Evolutionary conservation across 345 rosid genomes (phyloP).

Genomic region (Camelina neglecta): DNA sequence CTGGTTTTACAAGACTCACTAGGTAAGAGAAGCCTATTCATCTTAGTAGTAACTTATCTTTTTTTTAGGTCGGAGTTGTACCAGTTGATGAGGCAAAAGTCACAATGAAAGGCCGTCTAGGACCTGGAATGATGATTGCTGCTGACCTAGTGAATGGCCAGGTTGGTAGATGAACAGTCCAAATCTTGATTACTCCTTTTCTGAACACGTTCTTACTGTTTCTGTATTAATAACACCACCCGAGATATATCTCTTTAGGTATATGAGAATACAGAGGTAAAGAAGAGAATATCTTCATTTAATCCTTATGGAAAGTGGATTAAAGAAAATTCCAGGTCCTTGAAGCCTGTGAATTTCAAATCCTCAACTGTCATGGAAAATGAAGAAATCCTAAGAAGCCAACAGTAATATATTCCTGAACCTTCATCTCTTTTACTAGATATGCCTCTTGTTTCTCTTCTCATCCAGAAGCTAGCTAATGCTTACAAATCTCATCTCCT

Average conservation of each 20-base stretch:
- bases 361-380: conserved; percentile 74
- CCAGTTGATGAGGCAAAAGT: conserved; percentile 96
- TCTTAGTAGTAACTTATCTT: background rate
- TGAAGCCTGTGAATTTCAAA: conserved; percentile 71
- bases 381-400: conserved; percentile 79
- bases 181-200: conserved; percentile 10
- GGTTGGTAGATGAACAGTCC: conserved; percentile 54
- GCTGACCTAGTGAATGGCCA: conserved; percentile 87
- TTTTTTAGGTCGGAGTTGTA: conserved; percentile 86
- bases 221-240: background rate
- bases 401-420: conserved; percentile 69
- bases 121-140: conserved; percentile 99
- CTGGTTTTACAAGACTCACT: conserved; percentile 17
- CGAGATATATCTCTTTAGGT: conserved; percentile 49
- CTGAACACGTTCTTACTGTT: conserved; percentile 1
- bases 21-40: conserved; percentile 14
- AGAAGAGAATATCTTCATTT: conserved; percentile 75
- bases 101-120: conserved; percentile 91
- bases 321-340: conserved; percentile 67
- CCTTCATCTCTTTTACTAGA: conserved; percentile 13
- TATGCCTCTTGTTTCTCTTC: background rate
- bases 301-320: conserved; percentile 94
- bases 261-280: conserved; percentile 92
- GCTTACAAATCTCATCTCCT: conserved; percentile 9
- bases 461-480: background rate